phyloP scores from a whole-genome alignment of 805 yeast species.

The Wickerhamiella lipophila region DNA sequence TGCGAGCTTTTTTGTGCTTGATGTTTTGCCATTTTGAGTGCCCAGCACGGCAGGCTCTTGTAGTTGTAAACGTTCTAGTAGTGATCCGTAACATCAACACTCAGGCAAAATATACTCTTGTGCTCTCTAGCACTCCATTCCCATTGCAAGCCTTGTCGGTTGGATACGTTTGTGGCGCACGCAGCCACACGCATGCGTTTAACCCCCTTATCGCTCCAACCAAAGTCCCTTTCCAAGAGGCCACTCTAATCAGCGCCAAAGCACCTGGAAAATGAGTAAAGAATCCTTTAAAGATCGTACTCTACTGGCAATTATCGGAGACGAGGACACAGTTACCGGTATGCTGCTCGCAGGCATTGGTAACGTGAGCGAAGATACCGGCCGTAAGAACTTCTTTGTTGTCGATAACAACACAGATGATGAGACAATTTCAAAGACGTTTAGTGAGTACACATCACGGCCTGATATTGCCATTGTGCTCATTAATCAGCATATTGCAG shows the following conservation, averaged over 20 bases:
- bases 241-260: neutral
- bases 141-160: too few species aligned
- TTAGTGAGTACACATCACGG: slow-evolving; percentile 64
- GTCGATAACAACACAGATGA: slow-evolving; percentile 68
- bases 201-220: neutral
- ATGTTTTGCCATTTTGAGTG: slow-evolving; percentile 95
- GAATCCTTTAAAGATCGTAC: slow-evolving; percentile 52
- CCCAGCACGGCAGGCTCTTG: slow-evolving; percentile 39
- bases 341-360: slow-evolving; percentile 92
- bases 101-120: too few species aligned
- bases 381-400: slow-evolving; percentile 67
- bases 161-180: too few species aligned
- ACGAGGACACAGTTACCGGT: slow-evolving; percentile 95
- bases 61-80: neutral
- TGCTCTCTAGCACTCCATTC: too few species aligned
- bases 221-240: neutral
- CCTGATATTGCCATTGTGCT: slow-evolving; percentile 86
- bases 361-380: slow-evolving; percentile 47
- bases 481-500: slow-evolving; percentile 92
- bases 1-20: slow-evolving; percentile 85
- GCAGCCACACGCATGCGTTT: neutral
- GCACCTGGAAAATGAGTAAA: slow-evolving; percentile 16
- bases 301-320: slow-evolving; percentile 87
- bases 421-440: slow-evolving; percentile 63
- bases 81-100: neutral